Base-by-base conservation (phyloP, 257 asterid genomes). In the Henckelia pumila region DNA sequence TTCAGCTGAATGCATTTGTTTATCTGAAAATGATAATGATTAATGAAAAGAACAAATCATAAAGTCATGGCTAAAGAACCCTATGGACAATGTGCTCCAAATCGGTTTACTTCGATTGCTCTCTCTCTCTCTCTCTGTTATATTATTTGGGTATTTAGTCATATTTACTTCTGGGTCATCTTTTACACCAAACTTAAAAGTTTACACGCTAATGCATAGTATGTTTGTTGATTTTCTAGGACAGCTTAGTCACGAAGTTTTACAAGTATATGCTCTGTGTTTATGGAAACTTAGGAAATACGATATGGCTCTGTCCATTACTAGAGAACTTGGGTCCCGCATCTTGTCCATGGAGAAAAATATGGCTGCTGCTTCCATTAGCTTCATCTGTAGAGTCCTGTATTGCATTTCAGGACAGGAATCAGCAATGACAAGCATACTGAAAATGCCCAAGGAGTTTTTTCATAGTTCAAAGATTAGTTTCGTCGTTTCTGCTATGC, bases 211-310 rank as follows among this genome's bases (percentile, higher is more conserved):
- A 63, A 61, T 9, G 37, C 44, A 69, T 76, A 58, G 57, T 66
- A 50, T 55, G 44, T 60, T 78, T 56, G 70, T 79, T 76, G 58
- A 77, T 74, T 68, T 68, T 80, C 81, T 82, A 93, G 99, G 99
- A 67, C 87, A 86, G 75, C 95, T 93, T 63, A 85, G 87, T 71
- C 56, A 81, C 25, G 85, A 85, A 73, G 86, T 87, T 63, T 77
- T 86, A 72, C 97, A 90, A 76, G 83, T 93, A 75, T 90, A 86
- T 85, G 96, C 95, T 59, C 71, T 88, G 61, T 85, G 87, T 71
- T 80, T 88, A 67, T 88, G 97, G 97, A 79, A 81, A 77, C 91
- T 90, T 68, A 95, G 95, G 68, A 82, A 79, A 80, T 75, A 76
- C 68, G 96, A 93, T 73, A 30, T 78, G 81, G 95, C 97, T 56